Conservation (phyloP, 2,329 filamentous ascomycete species). For the Neonectria neomacrospora region DNA sequence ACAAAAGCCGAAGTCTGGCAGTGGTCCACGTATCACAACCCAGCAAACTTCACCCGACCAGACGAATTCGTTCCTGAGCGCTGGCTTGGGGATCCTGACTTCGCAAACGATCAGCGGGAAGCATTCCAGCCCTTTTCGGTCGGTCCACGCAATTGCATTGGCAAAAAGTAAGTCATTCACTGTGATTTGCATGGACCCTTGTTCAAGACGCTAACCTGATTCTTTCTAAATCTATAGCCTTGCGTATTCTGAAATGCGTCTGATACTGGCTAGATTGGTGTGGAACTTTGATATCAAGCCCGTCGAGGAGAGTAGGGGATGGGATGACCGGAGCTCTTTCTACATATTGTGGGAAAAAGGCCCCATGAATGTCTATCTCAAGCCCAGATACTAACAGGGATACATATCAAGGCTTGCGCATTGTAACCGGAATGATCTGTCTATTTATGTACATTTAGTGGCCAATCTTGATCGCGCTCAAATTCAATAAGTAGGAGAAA, state of each 20-base stretch:
- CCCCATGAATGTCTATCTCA: constrained; percentile 7
- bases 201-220: background rate
- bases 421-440: background rate
- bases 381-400: background rate
- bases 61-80: constrained; percentile 26
- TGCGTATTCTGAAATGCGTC: constrained; percentile 11
- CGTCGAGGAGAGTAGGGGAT: background rate
- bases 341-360: constrained; percentile 13
- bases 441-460: background rate
- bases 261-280: constrained; percentile 4
- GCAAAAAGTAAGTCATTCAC: constrained; percentile 61
- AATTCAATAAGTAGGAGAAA: background rate
- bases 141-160: constrained; percentile 62
- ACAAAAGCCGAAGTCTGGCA: constrained; percentile 26
- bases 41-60: constrained; percentile 27
- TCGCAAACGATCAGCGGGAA: constrained; percentile 52
- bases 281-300: constrained; percentile 10
- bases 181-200: no score
- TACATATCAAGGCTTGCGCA: background rate
- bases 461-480: background rate
- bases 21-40: constrained; percentile 24
- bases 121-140: constrained; percentile 59
- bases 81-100: constrained; percentile 42
- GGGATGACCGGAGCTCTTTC: background rate
- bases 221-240: background rate